These are phyloP conservation scores for Eucalyptus virginea DNA, from an alignment of 345 rosid genomes.

Conservation along the genomic window DNA sequence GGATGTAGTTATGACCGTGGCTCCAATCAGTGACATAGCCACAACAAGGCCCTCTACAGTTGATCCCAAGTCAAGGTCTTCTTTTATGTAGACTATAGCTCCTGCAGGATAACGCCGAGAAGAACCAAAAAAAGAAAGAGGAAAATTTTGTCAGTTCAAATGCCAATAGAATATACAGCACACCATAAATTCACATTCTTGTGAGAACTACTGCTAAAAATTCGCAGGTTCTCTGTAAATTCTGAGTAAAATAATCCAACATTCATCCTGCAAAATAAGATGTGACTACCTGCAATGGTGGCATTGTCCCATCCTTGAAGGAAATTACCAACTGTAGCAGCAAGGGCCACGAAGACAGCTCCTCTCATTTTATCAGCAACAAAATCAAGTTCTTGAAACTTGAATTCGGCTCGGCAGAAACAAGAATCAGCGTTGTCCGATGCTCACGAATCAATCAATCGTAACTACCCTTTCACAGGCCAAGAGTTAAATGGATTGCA, in stretches of 20 bases:
- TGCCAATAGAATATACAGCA: not conserved
- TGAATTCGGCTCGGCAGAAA: not conserved
- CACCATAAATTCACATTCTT: not conserved
- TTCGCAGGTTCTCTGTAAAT: not conserved
- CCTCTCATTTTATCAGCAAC: slow-evolving; percentile 45
- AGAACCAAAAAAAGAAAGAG: not conserved
- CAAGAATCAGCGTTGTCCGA: not conserved
- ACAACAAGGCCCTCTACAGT: slow-evolving; percentile 86
- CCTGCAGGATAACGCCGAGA: slow-evolving; percentile 14
- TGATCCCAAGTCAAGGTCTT: slow-evolving; percentile 48
- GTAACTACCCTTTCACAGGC: not conserved
- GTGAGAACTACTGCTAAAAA: not conserved
- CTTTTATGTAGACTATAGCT: slow-evolving; percentile 75
- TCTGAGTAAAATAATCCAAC: not conserved
- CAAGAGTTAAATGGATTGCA: not conserved
- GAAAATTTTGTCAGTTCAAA: not conserved
- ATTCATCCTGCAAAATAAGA: not conserved
- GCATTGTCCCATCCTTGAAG: slow-evolving; percentile 99
- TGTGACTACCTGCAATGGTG: slow-evolving; percentile 71
- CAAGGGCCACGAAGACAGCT: slow-evolving; percentile 85
- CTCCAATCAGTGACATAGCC: slow-evolving; percentile 93
- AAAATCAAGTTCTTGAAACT: not conserved
- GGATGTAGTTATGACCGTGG: slow-evolving; percentile 83
- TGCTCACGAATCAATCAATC: not conserved
- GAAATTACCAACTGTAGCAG: slow-evolving; percentile 88